phyloP scores from a whole-genome alignment of 495 filamentous ascomycete species.

The Extremus antarcticus region DNA sequence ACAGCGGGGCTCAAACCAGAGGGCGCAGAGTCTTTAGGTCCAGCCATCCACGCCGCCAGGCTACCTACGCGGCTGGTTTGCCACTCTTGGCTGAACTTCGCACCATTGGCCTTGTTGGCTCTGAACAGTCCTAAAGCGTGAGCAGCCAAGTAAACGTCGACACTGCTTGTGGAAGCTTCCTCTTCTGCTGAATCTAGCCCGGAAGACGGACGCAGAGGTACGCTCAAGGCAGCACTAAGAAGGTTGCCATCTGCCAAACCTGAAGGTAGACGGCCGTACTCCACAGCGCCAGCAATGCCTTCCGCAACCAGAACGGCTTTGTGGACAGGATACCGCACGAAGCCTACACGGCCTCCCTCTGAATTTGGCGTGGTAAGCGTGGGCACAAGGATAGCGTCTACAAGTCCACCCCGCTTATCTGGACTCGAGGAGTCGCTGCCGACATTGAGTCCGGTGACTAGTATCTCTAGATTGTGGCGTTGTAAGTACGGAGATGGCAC shows the following conservation, averaged over 20 bases:
- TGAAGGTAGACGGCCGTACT: conserved; percentile 34
- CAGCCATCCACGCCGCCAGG: conserved; percentile 54
- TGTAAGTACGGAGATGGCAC: conserved; percentile 61
- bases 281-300: conserved; percentile 46
- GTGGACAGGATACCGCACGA: conserved; percentile 76
- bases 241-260: conserved; percentile 25
- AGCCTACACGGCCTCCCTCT: conserved; percentile 44
- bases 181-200: background rate
- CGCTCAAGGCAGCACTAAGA: conserved; percentile 46
- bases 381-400: conserved; percentile 60
- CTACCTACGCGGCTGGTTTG: conserved; percentile 36
- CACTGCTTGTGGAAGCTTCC: conserved; percentile 20
- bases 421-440: conserved; percentile 6
- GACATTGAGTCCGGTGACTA: conserved; percentile 49
- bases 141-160: conserved; percentile 46
- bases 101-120: conserved; percentile 40
- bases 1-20: conserved; percentile 48
- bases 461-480: conserved; percentile 61
- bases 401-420: conserved; percentile 28
- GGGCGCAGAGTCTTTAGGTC: conserved; percentile 17
- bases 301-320: conserved; percentile 64
- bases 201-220: conserved; percentile 25
- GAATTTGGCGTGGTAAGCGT: conserved; percentile 57
- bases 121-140: conserved; percentile 40
- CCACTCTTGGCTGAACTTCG: conserved; percentile 17